phyloP scores from a whole-genome alignment of 1,284 basidiomycete species.

The Ganoderma leucocontextum region DNA sequence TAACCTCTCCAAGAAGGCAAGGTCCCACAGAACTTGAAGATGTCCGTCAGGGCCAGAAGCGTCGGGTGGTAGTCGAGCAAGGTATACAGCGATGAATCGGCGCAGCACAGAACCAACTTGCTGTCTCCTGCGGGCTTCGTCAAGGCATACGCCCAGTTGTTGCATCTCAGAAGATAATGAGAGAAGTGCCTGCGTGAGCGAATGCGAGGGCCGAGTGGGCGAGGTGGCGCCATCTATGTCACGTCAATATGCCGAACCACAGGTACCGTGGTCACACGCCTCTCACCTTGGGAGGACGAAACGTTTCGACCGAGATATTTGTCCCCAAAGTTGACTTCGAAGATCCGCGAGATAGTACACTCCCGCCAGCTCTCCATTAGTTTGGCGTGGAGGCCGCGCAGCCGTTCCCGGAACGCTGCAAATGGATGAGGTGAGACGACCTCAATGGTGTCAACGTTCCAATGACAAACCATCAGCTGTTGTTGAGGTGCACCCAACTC shows the following conservation, averaged over 20 bases:
- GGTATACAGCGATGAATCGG: slow-evolving; percentile 49
- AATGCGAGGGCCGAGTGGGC: slow-evolving; percentile 57
- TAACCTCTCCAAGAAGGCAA: slow-evolving; percentile 54
- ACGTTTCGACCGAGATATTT: background rate
- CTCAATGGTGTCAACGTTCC: background rate
- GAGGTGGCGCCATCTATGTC: slow-evolving; percentile 15
- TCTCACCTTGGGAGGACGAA: background rate
- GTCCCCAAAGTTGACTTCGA: slow-evolving; percentile 19
- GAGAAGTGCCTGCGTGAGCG: slow-evolving; percentile 62
- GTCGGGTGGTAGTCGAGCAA: slow-evolving; percentile 39
- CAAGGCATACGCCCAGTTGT: slow-evolving; percentile 55
- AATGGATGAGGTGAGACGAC: background rate
- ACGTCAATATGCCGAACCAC: slow-evolving; percentile 5
- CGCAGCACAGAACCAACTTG: slow-evolving; percentile 51
- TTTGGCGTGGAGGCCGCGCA: slow-evolving; percentile 49
- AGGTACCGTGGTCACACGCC: background rate
- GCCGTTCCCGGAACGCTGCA: slow-evolving; percentile 54
- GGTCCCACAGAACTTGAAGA: slow-evolving; percentile 47
- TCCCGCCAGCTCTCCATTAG: slow-evolving; percentile 60
- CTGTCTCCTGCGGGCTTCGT: slow-evolving; percentile 43
- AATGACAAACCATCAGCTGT: slow-evolving; percentile 48
- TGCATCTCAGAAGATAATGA: slow-evolving; percentile 62
- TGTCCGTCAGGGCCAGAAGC: background rate
- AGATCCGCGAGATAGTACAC: slow-evolving; percentile 46
- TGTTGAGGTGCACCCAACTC: slow-evolving; percentile 46